A percentile compares a stretch with the other conserved stretches of the same genome.
phyloP scores from a whole-genome alignment of 768 basidiomycete genomes.

The Filobasidium floriforme region DNA sequence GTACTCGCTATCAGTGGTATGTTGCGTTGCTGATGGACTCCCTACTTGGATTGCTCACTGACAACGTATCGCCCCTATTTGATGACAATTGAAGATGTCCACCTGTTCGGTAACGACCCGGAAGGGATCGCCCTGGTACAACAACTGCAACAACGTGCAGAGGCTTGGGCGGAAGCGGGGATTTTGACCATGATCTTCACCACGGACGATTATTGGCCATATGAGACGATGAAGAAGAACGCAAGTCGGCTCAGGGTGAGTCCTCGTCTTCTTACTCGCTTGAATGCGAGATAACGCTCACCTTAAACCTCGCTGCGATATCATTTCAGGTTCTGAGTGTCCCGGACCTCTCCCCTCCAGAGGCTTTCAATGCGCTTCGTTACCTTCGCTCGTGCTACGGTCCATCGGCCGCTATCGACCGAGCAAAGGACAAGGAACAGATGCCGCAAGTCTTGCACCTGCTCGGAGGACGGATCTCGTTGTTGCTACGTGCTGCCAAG shows the following conservation, averaged over 20 bases:
- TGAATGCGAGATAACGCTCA: not conserved
- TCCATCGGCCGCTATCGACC: slow-evolving; percentile 21
- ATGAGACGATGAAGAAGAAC: slow-evolving; percentile 51
- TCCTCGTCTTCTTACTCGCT: not conserved
- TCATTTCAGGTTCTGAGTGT: slow-evolving; percentile 57
- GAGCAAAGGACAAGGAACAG: slow-evolving; percentile 11
- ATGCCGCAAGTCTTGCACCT: slow-evolving; percentile 51
- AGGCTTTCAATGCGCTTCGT: slow-evolving; percentile 56
- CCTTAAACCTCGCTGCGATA: not conserved
- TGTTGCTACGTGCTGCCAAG: slow-evolving; percentile 61
- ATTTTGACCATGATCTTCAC: slow-evolving; percentile 68
- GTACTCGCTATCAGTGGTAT: slow-evolving; percentile 73
- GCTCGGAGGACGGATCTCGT: slow-evolving; percentile 73
- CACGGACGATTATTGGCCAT: slow-evolving; percentile 70
- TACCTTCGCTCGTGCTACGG: slow-evolving; percentile 52
- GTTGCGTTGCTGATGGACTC: slow-evolving; percentile 42
- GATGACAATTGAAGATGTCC: slow-evolving; percentile 37
- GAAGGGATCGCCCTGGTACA: slow-evolving; percentile 70
- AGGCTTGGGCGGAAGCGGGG: slow-evolving; percentile 74
- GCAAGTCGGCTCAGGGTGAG: slow-evolving; percentile 67
- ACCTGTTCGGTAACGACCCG: slow-evolving; percentile 56
- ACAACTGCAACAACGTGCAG: slow-evolving; percentile 77
- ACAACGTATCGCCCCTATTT: not conserved
- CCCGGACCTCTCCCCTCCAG: slow-evolving; percentile 58
- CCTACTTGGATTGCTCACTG: not conserved